Evolutionary conservation across 108 stramenopile species (phyloP).

Genomic region (Aurantiochytrium sp.): DNA sequence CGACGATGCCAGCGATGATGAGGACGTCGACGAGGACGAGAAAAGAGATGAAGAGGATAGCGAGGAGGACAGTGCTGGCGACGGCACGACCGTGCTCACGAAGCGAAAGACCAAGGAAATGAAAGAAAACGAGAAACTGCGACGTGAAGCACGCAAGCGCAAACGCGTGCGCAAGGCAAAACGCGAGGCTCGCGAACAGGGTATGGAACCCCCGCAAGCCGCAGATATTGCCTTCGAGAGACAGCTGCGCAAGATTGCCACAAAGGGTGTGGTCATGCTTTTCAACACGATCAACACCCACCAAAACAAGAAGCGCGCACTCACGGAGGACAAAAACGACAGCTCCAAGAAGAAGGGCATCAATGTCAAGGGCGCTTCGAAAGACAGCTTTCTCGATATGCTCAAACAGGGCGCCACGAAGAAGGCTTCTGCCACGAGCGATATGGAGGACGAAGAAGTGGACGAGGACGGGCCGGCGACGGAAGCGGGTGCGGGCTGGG

Average conservation of each 20-base stretch:
- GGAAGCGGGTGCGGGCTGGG: background rate
- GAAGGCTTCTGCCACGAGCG: background rate
- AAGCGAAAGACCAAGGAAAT: constrained; percentile 18
- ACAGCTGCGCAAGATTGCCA: constrained; percentile 69
- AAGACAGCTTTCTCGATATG: background rate
- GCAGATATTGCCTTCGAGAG: constrained; percentile 67
- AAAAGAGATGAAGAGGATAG: background rate
- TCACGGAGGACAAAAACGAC: background rate
- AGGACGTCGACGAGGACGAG: background rate
- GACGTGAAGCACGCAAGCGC: background rate
- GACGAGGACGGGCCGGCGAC: background rate
- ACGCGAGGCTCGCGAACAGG: background rate
- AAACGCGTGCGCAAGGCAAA: background rate
- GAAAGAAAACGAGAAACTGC: background rate
- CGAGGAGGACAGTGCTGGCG: background rate
- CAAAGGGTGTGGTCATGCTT: constrained; percentile 74
- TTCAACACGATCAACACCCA: constrained; percentile 79
- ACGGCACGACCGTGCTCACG: background rate
- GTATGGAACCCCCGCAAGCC: background rate
- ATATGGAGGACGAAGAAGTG: background rate
- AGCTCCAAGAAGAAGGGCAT: background rate
- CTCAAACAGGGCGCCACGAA: background rate
- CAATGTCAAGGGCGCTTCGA: background rate
- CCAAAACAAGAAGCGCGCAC: constrained; percentile 26
- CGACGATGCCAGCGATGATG: background rate